A percentile compares a stretch with the other conserved stretches of the same genome.
Conservation (phyloP, 257 asterid species). For the Apocynum venetum region DNA sequence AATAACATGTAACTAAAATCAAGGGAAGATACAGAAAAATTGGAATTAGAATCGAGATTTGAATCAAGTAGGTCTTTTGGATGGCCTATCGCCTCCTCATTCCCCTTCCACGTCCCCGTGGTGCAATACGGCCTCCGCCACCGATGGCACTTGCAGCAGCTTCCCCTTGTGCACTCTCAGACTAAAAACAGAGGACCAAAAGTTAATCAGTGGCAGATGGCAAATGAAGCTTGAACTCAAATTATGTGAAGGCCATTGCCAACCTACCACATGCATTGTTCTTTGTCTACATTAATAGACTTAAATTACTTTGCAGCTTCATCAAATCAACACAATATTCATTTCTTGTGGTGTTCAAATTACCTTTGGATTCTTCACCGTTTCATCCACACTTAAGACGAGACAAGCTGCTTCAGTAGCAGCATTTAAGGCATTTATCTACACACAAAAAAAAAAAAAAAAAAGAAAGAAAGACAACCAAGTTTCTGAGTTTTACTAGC, state of each 20-base stretch:
- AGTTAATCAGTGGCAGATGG: background rate
- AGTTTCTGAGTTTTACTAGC: background rate
- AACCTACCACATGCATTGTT: background rate
- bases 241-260: background rate
- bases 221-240: too few relatives aligned
- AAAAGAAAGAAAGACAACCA: background rate
- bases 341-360: slow-evolving; percentile 1
- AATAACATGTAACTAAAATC: background rate
- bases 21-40: background rate
- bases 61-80: background rate
- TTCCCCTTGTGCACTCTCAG: slow-evolving; percentile 99
- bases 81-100: slow-evolving; percentile 67
- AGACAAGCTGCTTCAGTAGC: slow-evolving; percentile 95
- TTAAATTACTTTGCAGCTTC: background rate
- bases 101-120: slow-evolving; percentile 83
- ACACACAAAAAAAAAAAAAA: slow-evolving; percentile 17
- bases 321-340: background rate
- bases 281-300: background rate
- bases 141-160: slow-evolving; percentile 88
- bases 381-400: slow-evolving; percentile 77
- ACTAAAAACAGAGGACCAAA: slow-evolving; percentile 37
- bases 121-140: slow-evolving; percentile 58
- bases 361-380: slow-evolving; percentile 88
- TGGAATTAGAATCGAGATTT: slow-evolving; percentile 15
- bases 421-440: slow-evolving; percentile 87